Percentiles rank a stretch among this genome's conserved stretches.
Evolutionary conservation across 2,329 filamentous ascomycete genomes (phyloP).

Genomic region (Alternaria solani): DNA sequence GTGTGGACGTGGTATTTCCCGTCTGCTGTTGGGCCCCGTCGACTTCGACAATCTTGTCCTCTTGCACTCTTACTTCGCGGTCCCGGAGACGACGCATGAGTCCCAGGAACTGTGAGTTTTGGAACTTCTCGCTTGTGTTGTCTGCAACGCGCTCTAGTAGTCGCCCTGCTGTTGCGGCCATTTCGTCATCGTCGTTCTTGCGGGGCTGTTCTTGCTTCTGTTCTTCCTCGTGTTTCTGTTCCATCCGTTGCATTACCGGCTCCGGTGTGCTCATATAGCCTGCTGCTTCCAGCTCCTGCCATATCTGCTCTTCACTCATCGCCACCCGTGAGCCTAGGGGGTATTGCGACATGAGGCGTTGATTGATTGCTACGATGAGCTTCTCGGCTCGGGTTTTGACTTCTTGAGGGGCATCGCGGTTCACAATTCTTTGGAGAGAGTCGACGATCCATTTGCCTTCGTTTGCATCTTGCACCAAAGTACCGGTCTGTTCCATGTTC

Average conservation of each 20-base stretch:
- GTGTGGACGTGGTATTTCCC: neutral
- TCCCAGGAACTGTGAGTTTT: conserved; percentile 76
- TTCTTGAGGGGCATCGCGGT: conserved; percentile 35
- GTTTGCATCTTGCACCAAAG: conserved; percentile 38
- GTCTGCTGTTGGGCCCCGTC: conserved; percentile 29
- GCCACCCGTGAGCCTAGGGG: conserved; percentile 34
- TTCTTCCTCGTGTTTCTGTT: conserved; percentile 41
- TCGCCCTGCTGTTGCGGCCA: conserved; percentile 75
- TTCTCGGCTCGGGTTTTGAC: conserved; percentile 35
- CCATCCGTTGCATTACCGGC: conserved; percentile 19
- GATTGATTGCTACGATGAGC: conserved; percentile 44
- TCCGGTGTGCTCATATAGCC: conserved; percentile 38
- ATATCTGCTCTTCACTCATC: conserved; percentile 35
- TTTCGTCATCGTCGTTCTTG: conserved; percentile 66
- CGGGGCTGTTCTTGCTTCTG: conserved; percentile 34
- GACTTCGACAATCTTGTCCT: conserved; percentile 70
- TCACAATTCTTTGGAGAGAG: conserved; percentile 38
- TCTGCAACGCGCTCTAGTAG: conserved; percentile 73
- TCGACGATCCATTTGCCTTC: conserved; percentile 47
- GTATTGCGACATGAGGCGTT: conserved; percentile 49
- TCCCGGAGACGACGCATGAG: conserved; percentile 80
- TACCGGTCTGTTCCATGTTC: conserved; percentile 34
- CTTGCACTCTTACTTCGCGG: conserved; percentile 74
- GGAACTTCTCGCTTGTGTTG: conserved; percentile 77
- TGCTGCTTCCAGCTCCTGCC: conserved; percentile 41